A percentile compares a stretch with the other conserved stretches of the same genome.
Evolutionary conservation across 768 basidiomycete genomes (phyloP).

Genomic region (Pisolithus sp.): DNA sequence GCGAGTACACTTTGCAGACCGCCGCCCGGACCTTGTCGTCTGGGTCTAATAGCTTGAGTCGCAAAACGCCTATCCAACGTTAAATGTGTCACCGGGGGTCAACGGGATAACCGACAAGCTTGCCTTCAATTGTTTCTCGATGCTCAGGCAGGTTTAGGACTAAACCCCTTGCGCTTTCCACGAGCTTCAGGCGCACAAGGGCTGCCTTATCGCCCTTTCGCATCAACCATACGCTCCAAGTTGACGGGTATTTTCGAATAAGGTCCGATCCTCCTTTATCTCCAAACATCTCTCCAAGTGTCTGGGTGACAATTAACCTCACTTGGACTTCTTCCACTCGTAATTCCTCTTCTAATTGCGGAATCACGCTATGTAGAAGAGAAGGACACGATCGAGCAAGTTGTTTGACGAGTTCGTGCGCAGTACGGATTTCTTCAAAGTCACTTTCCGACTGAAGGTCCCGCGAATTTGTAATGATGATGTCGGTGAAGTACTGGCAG

Average conservation of each 20-base stretch:
- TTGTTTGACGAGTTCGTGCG: conserved; percentile 82
- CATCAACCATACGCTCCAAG: conserved; percentile 81
- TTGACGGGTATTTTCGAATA: conserved; percentile 69
- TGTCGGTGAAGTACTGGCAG: conserved; percentile 89
- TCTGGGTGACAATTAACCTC: conserved; percentile 76
- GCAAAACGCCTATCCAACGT: conserved; percentile 44
- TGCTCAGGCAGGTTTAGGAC: conserved; percentile 62
- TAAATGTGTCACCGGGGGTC: conserved; percentile 2
- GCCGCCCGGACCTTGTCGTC: conserved; percentile 90
- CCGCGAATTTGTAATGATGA: conserved; percentile 56
- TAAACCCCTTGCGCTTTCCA: conserved; percentile 61
- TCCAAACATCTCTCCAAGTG: conserved; percentile 86
- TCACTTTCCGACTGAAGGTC: conserved; percentile 53
- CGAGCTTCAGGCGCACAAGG: conserved; percentile 68
- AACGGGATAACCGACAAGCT: conserved; percentile 12
- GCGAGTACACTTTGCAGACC: conserved; percentile 72
- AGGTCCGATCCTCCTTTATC: conserved; percentile 71
- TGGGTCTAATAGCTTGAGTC: conserved; percentile 68
- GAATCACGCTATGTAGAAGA: conserved; percentile 84
- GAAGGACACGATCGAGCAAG: conserved; percentile 75
- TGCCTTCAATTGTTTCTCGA: conserved; percentile 67
- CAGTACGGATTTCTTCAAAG: conserved; percentile 59
- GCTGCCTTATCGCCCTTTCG: conserved; percentile 72
- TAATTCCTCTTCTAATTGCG: conserved; percentile 87
- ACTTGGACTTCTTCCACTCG: conserved; percentile 66